Base-by-base conservation (phyloP, 2,329 filamentous ascomycete species). In the Fusarium aywerte region DNA sequence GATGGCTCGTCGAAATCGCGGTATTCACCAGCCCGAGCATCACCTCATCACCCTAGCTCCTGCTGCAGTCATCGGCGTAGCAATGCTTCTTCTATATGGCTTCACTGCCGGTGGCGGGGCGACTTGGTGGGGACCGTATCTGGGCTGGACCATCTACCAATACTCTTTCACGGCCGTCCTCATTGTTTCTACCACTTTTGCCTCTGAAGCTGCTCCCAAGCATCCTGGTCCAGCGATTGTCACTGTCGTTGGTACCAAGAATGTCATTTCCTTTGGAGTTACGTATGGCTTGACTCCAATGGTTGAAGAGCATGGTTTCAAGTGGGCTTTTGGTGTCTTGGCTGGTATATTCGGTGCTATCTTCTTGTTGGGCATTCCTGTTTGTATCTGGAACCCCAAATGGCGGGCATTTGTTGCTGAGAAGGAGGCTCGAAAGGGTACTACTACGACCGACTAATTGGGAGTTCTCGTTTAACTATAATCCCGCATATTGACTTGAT, bases 361-460 rank as follows among this genome's bases (percentile, higher is more conserved):
- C n/a, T 68, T 68, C 11, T 8, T 61, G 12, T 32, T 68, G 7
- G 65, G 64, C 1, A 62, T 68, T 43, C 65, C 65, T 21, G 64
- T 68, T 7, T 68, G 62, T 35, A 36, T 65, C 1, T 50, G 55
- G 31, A 68, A 68, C 23, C 64, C 63, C 10, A 63, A 39, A 44
- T 67, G 58, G 62, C 47, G 64, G 10, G 57, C 48, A 3, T 67
- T 63, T 4, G 45, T 54, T 35, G 58, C 62, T 12, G 18, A 49
- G 15, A 66, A 29, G 20, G 63, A 66, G 15, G 56, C 32, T 27
- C 44, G 18, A 12, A 60, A 60, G 5, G 55, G 55, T 2, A 36
- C 31, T 8, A 42, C 25, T 2, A 33, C 55, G 3, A 60, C 23
- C 27, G 57, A 52, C 7, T 38, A 16, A 42, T 16, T 33, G 18